phyloP scores from a whole-genome alignment of 2,329 filamentous ascomycete genomes.

The Fusarium odoratissimum region DNA sequence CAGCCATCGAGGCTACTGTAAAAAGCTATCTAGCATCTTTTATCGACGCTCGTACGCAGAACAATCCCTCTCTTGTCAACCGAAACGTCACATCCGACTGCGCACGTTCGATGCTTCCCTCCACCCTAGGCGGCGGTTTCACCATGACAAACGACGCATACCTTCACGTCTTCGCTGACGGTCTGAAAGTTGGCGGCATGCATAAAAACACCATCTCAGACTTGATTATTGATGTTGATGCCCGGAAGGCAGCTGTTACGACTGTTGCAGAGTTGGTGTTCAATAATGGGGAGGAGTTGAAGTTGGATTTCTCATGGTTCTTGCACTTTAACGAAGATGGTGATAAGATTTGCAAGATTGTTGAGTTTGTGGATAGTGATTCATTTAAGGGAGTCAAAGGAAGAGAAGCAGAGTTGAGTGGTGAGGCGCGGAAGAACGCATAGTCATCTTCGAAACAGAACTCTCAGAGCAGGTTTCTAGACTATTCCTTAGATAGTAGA shows the following conservation, averaged over 20 bases:
- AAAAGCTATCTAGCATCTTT: constrained; percentile 16
- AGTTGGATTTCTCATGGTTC: constrained; percentile 25
- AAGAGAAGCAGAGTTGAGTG: not conserved
- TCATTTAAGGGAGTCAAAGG: not conserved
- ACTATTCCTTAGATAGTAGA: not conserved
- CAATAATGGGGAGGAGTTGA: not conserved
- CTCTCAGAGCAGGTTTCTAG: no score
- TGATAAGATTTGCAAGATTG: constrained; percentile 13
- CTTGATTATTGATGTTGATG: constrained; percentile 9
- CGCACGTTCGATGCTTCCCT: constrained; percentile 16
- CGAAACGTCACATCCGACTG: constrained; percentile 6
- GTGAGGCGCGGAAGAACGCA: not conserved
- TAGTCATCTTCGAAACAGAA: not conserved
- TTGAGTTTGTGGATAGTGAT: constrained; percentile 29
- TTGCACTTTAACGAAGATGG: constrained; percentile 21
- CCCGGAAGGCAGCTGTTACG: constrained; percentile 12
- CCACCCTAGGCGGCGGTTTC: not conserved
- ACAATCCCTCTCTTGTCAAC: constrained; percentile 13
- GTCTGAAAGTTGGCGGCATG: constrained; percentile 9
- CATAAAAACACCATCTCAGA: not conserved
- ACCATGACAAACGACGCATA: constrained; percentile 21
- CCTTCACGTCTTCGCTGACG: constrained; percentile 3
- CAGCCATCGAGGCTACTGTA: constrained; percentile 8
- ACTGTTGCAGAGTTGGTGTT: constrained; percentile 3
- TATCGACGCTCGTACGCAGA: constrained; percentile 5